Evolutionary conservation across 345 rosid genomes (phyloP).

Genomic region (Excoecaria agallocha): DNA sequence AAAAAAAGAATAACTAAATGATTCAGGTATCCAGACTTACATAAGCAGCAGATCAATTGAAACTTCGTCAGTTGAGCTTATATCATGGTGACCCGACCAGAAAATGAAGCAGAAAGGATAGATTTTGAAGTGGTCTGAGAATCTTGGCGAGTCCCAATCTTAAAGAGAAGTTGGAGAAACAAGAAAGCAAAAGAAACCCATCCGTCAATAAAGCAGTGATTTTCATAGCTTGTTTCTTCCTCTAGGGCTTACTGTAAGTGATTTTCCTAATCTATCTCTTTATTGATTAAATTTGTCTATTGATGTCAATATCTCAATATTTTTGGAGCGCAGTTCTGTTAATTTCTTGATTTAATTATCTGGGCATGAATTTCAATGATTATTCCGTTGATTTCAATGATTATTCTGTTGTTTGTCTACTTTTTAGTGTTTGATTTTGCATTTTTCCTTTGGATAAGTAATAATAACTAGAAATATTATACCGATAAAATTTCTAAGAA

Average conservation of each 20-base stretch:
- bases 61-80: background rate
- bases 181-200: background rate
- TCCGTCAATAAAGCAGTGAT: background rate
- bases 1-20: too few relatives aligned
- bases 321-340: slow-evolving; percentile 11
- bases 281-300: too few relatives aligned
- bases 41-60: too few relatives aligned
- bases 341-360: background rate
- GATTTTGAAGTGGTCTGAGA: background rate
- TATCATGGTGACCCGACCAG: background rate
- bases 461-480: too few relatives aligned
- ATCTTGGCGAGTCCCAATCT: background rate
- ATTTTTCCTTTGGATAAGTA: background rate
- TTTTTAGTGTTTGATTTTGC: background rate
- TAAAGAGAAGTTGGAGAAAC: background rate
- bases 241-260: slow-evolving; percentile 20
- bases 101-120: background rate
- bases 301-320: background rate
- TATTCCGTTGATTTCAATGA: too few relatives aligned
- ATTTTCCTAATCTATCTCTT: background rate
- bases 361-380: slow-evolving; percentile 4
- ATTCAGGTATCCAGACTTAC: too few relatives aligned
- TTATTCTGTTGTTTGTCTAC: background rate
- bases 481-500: too few relatives aligned
- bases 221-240: background rate